Conservation (phyloP, 2,329 filamentous ascomycete species). For the Pseudohalonectria lignicola region DNA sequence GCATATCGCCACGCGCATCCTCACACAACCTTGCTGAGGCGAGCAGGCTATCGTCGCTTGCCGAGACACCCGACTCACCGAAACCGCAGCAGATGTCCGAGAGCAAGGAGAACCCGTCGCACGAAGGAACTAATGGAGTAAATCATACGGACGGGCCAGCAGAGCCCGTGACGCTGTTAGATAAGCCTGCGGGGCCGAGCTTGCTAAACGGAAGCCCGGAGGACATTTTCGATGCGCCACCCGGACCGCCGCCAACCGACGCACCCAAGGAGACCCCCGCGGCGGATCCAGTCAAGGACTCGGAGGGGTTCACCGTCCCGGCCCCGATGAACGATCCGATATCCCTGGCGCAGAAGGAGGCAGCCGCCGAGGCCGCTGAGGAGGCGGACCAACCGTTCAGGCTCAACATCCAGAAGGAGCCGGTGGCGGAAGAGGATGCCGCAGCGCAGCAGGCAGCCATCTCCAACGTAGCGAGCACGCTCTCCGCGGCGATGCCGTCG, state of each 20-base stretch:
- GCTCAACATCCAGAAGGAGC: constrained; percentile 67
- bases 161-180: constrained; percentile 7
- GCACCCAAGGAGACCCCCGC: constrained; percentile 17
- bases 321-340: constrained; percentile 52
- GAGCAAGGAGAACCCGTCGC: constrained; percentile 19
- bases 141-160: constrained; percentile 7
- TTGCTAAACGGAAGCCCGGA: constrained; percentile 35
- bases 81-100: constrained; percentile 15
- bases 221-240: constrained; percentile 40
- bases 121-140: constrained; percentile 36
- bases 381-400: constrained; percentile 62
- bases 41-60: constrained; percentile 43
- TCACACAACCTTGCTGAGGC: constrained; percentile 47
- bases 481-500: constrained; percentile 55
- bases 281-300: constrained; percentile 44
- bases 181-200: constrained; percentile 16
- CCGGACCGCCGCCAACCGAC: constrained; percentile 37
- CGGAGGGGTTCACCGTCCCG: constrained; percentile 69
- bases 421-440: constrained; percentile 67
- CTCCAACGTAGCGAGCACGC: constrained; percentile 62
- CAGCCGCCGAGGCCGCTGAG: constrained; percentile 36
- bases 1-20: constrained; percentile 46
- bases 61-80: constrained; percentile 39
- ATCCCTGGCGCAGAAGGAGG: constrained; percentile 62
- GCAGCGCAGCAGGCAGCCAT: constrained; percentile 63